Conservation (phyloP, 345 rosid species). For the Eucalyptus tenuipes region DNA sequence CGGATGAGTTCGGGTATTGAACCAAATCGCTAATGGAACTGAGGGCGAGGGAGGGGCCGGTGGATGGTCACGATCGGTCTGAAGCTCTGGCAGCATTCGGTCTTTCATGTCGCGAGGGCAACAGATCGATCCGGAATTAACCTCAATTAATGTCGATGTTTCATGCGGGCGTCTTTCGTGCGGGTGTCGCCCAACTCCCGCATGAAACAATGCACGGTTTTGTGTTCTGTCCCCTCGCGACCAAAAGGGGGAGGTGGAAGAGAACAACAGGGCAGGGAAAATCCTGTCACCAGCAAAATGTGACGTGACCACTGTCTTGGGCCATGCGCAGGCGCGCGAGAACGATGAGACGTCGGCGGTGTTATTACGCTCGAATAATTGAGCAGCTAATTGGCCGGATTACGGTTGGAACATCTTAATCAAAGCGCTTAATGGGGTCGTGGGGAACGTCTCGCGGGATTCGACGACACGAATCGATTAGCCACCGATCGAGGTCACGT, state of each 20-base stretch:
- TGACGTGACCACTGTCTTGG: not conserved
- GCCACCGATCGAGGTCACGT: not conserved
- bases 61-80: not conserved
- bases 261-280: not conserved
- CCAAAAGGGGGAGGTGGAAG: not conserved
- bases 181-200: not conserved
- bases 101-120: not conserved
- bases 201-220: not conserved
- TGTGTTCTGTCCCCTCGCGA: not conserved
- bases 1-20: not conserved
- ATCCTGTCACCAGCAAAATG: not conserved
- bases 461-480: not conserved
- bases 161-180: not conserved
- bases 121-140: not conserved
- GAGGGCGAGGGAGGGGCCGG: not conserved
- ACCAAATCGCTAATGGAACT: not conserved
- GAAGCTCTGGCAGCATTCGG: not conserved
- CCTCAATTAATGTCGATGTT: not conserved
- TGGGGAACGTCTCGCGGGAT: not conserved
- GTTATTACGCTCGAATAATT: not conserved
- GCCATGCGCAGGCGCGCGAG: not conserved
- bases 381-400: not conserved
- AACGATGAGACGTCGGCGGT: not conserved
- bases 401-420: not conserved
- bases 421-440: not conserved